Evolutionary conservation across 805 yeast genomes (phyloP).

Genomic region (Ogataea paraovalis): DNA sequence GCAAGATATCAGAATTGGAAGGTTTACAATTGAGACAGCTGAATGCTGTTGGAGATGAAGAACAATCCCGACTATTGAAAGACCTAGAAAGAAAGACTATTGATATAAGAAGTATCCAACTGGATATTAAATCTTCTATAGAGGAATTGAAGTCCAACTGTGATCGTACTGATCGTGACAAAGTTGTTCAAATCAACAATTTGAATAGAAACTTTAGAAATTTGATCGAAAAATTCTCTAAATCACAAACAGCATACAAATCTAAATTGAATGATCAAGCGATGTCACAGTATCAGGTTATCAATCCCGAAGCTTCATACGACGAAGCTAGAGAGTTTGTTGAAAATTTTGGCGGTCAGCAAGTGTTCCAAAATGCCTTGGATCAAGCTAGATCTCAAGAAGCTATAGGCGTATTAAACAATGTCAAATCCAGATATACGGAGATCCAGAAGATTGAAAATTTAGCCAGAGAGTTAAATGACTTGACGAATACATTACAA

Average conservation of each 20-base stretch:
- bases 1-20: slow-evolving; percentile 58
- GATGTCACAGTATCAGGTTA: slow-evolving; percentile 80
- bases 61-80: slow-evolving; percentile 45
- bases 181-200: slow-evolving; percentile 82
- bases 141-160: slow-evolving; percentile 66
- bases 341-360: slow-evolving; percentile 75
- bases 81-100: slow-evolving; percentile 68
- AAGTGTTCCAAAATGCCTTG: slow-evolving; percentile 86
- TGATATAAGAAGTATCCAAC: slow-evolving; percentile 53
- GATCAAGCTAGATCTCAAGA: slow-evolving; percentile 79
- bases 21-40: slow-evolving; percentile 58
- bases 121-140: slow-evolving; percentile 63
- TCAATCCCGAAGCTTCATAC: slow-evolving; percentile 74
- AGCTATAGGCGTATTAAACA: slow-evolving; percentile 84
- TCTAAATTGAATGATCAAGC: slow-evolving; percentile 78
- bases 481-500: slow-evolving; percentile 90
- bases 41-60: slow-evolving; percentile 61
- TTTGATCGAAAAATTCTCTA: slow-evolving; percentile 75
- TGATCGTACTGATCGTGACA: slow-evolving; percentile 59
- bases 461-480: slow-evolving; percentile 88
- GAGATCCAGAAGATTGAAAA: slow-evolving; percentile 86
- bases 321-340: slow-evolving; percentile 77
- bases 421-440: slow-evolving; percentile 86
- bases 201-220: slow-evolving; percentile 76
- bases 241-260: slow-evolving; percentile 74